phyloP scores from a whole-genome alignment of 2,329 filamentous ascomycete genomes.

The Aschersonia sp. region DNA sequence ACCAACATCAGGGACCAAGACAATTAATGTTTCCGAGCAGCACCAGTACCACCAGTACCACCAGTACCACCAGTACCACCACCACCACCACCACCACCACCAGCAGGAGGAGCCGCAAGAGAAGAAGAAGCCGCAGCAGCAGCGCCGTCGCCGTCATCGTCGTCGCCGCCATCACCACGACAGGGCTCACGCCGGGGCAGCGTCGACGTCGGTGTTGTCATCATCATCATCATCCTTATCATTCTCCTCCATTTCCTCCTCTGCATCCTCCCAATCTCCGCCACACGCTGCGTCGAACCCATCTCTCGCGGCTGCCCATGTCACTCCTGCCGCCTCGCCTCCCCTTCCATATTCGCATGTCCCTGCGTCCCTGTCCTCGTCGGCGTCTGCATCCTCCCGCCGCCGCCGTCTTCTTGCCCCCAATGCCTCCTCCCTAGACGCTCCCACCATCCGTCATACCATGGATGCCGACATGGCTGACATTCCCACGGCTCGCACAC shows the following conservation, averaged over 20 bases:
- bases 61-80: background rate
- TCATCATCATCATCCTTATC: background rate
- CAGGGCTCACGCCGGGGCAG: background rate
- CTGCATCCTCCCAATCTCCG: background rate
- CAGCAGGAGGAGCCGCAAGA: background rate
- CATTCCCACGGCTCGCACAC: slow-evolving; percentile 11
- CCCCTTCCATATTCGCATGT: background rate
- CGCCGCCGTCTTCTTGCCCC: slow-evolving; percentile 2
- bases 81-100: background rate
- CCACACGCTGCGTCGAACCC: background rate
- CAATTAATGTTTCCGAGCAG: background rate
- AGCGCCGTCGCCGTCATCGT: background rate
- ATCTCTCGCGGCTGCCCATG: background rate
- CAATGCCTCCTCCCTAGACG: slow-evolving; percentile 13
- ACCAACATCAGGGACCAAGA: background rate
- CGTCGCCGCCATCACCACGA: background rate
- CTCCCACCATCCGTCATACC: background rate
- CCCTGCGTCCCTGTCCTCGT: background rate
- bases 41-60: background rate
- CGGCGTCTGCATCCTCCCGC: slow-evolving; percentile 1
- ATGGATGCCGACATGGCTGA: slow-evolving; percentile 12
- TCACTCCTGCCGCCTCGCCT: background rate
- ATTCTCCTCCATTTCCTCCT: background rate
- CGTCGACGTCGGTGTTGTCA: background rate
- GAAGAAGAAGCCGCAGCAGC: background rate